phyloP scores from a whole-genome alignment of 2,329 filamentous ascomycete genomes.

The Scedosporium aurantiacum region DNA sequence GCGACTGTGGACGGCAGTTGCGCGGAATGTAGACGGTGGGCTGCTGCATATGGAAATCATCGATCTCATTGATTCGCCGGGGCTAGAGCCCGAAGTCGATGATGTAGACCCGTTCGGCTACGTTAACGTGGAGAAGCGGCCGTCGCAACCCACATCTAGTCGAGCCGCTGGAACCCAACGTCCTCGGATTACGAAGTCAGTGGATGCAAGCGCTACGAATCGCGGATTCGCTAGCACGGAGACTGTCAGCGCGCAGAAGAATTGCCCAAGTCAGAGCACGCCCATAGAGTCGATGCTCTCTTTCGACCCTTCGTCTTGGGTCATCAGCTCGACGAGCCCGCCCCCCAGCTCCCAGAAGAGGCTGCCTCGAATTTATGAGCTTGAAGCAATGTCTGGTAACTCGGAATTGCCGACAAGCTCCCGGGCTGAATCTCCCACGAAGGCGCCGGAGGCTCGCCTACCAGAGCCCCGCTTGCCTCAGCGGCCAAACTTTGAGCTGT shows the following conservation, averaged over 20 bases:
- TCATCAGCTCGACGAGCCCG: neutral
- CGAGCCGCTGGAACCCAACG: neutral
- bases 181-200: neutral
- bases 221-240: neutral
- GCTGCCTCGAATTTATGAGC: constrained; percentile 1
- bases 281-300: neutral
- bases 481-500: constrained; percentile 47
- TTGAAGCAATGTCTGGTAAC: neutral
- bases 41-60: constrained; percentile 53
- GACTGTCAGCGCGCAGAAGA: neutral
- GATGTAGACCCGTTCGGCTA: constrained; percentile 30
- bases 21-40: constrained; percentile 54
- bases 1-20: constrained; percentile 60
- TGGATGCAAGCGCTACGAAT: neutral
- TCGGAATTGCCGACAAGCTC: neutral
- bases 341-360: constrained; percentile 3
- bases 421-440: neutral
- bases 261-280: neutral
- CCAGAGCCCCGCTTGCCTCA: constrained; percentile 5
- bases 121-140: neutral
- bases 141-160: neutral
- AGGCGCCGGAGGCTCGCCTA: neutral
- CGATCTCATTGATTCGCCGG: constrained; percentile 40
- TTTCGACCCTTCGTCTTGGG: neutral
- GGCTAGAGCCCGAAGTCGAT: constrained; percentile 12